Evolutionary conservation across 2,329 filamentous ascomycete species (phyloP), one percentile per base, ranked within the genome.

Genomic region (Scedosporium aurantiacum): DNA sequence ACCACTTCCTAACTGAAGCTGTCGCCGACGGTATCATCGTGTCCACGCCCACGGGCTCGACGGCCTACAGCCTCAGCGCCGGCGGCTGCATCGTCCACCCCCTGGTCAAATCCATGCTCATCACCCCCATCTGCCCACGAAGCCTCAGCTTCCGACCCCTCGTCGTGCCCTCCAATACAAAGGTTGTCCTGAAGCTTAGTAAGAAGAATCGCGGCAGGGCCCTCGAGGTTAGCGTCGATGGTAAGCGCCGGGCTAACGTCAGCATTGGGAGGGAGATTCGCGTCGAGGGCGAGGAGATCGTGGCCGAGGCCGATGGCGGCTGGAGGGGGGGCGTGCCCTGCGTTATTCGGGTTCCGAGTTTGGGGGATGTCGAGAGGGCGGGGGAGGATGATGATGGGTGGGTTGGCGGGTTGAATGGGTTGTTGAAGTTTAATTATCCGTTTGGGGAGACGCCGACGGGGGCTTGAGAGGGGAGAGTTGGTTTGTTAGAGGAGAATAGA

Each of bases 381-480:
- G 74, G 76, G 2, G 82, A 86, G 64, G 82, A 87, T 55, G 91
- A 97, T 68, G 93, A 97, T 72, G 91, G 93, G 18, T 99, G 94
- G 94, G 93, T 99, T 2, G 93, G 93, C 1, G 93, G 94, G 0
- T 74, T 99, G 70, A 99, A 96, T 70, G 90, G 91, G 8, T 72
- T 97, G 69, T 76, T 99, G 67, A 99, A 99, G 76, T 99, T 97
- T 72, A 99, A 99, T 72, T 90, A 96, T 75, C 92, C 93, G 0
- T 97, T 97, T 78, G 94, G 94, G 28, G 61, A 63, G 28, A 32
- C 47, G 47, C 47, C 47, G n/a, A 21, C 47, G 21, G 21, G 47
- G n/a, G 47, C 21, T 25, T 52, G 47, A 52, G 21, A n/a, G 47
- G n/a, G 47, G n/a, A 5, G n/a, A 21, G 47, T n/a, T 52, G 47